These are phyloP conservation scores for Arthroderma sp. DNA, from an alignment of 2,329 filamentous ascomycete genomes.

Conservation along the genomic window DNA sequence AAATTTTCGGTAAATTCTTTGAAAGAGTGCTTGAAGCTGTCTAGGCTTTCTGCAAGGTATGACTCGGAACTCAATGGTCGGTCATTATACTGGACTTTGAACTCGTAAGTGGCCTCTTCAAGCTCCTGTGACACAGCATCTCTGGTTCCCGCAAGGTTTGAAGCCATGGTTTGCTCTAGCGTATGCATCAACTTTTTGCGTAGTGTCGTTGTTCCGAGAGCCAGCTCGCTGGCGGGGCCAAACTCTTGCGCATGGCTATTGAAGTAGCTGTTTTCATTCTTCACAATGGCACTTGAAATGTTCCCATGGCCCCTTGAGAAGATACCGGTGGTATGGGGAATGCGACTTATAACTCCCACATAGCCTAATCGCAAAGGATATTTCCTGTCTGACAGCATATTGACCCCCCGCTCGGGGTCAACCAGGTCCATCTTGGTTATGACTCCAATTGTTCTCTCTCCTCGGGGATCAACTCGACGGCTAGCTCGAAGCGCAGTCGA, in stretches of 20 bases:
- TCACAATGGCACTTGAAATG: conserved; percentile 65
- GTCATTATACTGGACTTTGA: conserved; percentile 99
- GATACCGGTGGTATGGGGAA: conserved; percentile 55
- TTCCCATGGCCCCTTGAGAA: conserved; percentile 76
- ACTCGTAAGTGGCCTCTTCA: conserved; percentile 94
- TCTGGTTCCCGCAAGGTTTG: conserved; percentile 74
- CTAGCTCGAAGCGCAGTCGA: conserved; percentile 85
- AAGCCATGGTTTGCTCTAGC: conserved; percentile 92
- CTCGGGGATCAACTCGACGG: conserved; percentile 79
- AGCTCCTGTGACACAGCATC: conserved; percentile 90
- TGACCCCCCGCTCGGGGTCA: conserved; percentile 62
- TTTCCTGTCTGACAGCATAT: conserved; percentile 74
- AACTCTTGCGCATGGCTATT: conserved; percentile 70
- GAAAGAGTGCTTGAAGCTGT: conserved; percentile 95
- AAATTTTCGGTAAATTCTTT: conserved; percentile 86
- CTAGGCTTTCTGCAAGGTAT: conserved; percentile 86
- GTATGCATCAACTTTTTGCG: conserved; percentile 96
- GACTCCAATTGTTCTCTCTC: conserved; percentile 95
- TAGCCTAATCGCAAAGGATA: conserved; percentile 93
- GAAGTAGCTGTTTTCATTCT: conserved; percentile 82
- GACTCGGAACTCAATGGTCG: conserved; percentile 87
- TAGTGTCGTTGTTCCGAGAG: conserved; percentile 70
- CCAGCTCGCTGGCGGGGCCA: conserved; percentile 56
- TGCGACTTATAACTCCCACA: conserved; percentile 81
- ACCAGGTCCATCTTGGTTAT: conserved; percentile 99